Base-by-base conservation (phyloP, 139 green algal species). In the Chlamydomonas sphaeroides region DNA sequence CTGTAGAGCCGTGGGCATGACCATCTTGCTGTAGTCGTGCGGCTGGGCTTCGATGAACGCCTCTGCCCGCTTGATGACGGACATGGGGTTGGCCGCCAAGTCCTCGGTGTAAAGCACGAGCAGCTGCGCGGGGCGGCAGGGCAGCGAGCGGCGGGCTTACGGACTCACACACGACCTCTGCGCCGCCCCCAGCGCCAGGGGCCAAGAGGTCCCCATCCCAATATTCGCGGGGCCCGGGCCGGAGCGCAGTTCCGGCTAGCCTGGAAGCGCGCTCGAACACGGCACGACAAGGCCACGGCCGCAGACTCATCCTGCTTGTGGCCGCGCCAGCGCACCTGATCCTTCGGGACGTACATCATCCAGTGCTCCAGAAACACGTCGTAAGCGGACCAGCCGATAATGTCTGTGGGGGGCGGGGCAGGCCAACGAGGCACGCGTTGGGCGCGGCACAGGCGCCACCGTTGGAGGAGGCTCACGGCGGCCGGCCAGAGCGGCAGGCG, bases 81-180 rank as follows among this genome's bases (percentile, higher is more conserved):
- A 33, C 62, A 68, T n/a, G 11, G 62, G 62, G 30, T 33, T 35
- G n/a, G 28, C 62, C 62, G 62, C 62, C 62, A 68, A 32, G 25
- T 68, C 62, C n/a, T 68, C 30, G n/a, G 62, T 68, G 62, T 68
- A 68, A n/a, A 68, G 62, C 62, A 68, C 62, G 8, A 68, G n/a
- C 6, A 68, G 5, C 62, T 68, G 62, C 23, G 57, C 7, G 4
- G 15, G 17, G 6, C 5, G 23, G 8, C 14, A 11, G 30, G 18
- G 56, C 30, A 26, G 14, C 45, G 10, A 51, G 45, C 45, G 14
- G 14, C 45, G 45, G 10, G 14, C 45, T 8, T 14, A 14, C 45
- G 45, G 10, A 51, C 45, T 8, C 45, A 51, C 45, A 14, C 45
- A 51, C 45, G 45, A 8, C 8, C 45, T 8, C 49, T 26, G 18